Conservation (phyloP, 179 eudicot genomes). For the Silene noctiflora region DNA sequence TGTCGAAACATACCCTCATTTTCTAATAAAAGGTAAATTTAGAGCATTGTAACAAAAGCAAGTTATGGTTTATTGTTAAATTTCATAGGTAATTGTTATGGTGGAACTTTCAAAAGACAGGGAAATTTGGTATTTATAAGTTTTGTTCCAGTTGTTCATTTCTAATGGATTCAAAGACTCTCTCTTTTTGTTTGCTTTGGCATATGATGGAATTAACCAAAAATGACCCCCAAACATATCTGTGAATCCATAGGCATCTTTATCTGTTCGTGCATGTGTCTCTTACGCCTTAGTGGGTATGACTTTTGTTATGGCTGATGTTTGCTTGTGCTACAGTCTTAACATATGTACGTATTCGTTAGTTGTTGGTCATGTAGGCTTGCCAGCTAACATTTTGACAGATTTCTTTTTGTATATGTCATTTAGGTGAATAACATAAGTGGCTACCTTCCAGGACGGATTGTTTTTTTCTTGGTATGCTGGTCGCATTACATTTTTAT, state of each 20-base stretch:
- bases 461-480: conserved; percentile 95
- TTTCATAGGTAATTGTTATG: neutral
- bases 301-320: neutral
- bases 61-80: neutral
- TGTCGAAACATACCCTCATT: neutral
- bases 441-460: conserved; percentile 97
- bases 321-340: neutral
- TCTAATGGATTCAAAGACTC: neutral
- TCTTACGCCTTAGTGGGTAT: neutral
- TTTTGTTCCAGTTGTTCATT: neutral
- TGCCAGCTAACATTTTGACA: conserved; percentile 7
- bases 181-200: neutral
- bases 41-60: neutral
- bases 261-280: neutral
- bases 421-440: conserved; percentile 94
- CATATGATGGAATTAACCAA: neutral
- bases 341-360: neutral
- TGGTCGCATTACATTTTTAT: neutral
- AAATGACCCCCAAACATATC: neutral
- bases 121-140: neutral
- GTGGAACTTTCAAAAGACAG: neutral
- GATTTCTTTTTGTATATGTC: conserved; percentile 9
- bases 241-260: neutral
- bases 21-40: neutral
- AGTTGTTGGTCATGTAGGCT: conserved; percentile 1